These are phyloP conservation scores for Cerrena zonata DNA, from an alignment of 1,284 basidiomycete species.

Conservation along the genomic window DNA sequence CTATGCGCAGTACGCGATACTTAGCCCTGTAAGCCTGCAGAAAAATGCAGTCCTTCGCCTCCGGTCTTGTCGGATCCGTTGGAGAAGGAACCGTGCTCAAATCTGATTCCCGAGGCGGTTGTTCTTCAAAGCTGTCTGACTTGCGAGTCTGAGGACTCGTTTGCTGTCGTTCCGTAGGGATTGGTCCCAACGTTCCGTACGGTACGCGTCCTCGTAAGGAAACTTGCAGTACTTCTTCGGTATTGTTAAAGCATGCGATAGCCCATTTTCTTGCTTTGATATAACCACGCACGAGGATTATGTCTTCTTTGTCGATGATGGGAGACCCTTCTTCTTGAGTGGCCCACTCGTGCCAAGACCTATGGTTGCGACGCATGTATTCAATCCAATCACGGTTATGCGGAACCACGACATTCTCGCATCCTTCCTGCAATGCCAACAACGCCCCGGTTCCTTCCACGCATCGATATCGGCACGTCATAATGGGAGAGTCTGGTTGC, in stretches of 20 bases:
- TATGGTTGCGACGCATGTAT: constrained; percentile 11
- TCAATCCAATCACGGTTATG: constrained; percentile 4
- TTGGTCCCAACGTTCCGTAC: background rate
- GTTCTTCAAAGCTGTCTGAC: no score
- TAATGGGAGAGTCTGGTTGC: no score
- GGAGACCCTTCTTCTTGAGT: constrained; percentile 7
- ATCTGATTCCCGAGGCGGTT: no score
- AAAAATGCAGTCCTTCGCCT: no score
- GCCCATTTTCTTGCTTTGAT: constrained; percentile 21
- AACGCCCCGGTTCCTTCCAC: constrained; percentile 9
- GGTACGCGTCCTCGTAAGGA: no score
- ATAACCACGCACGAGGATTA: constrained; percentile 21
- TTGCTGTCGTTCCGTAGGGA: no score
- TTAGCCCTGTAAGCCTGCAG: no score
- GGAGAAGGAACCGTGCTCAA: no score
- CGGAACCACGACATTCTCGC: constrained; percentile 1
- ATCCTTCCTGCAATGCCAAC: constrained; percentile 7
- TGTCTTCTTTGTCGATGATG: constrained; percentile 13
- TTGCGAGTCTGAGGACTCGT: no score
- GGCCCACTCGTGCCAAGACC: constrained; percentile 7
- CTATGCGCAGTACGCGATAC: no score
- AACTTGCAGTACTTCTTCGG: background rate
- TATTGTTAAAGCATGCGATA: constrained; percentile 10
- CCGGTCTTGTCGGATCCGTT: no score
- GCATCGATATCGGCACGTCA: constrained; percentile 5